A percentile compares a stretch with the other conserved stretches of the same genome.
Conservation (phyloP, 371 early-diverging fungal genomes). For the Entomophthora muscae region DNA sequence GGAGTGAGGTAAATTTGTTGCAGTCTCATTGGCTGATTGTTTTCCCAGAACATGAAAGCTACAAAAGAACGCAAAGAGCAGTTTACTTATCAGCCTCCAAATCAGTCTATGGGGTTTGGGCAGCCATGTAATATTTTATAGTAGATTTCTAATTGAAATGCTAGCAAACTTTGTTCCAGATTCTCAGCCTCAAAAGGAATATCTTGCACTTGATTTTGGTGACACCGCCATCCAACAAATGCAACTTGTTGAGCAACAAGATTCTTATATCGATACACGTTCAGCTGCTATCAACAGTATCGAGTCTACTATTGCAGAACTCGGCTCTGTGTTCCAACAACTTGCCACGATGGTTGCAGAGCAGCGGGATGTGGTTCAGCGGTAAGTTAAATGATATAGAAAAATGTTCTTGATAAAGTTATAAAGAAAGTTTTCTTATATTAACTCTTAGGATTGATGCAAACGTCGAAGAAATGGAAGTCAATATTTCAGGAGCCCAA, state of each 20-base stretch:
- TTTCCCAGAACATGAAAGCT: slow-evolving; percentile 44
- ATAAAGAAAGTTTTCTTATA: neutral
- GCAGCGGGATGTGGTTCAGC: slow-evolving; percentile 85
- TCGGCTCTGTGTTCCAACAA: slow-evolving; percentile 91
- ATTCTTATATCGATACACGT: slow-evolving; percentile 59
- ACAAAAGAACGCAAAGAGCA: slow-evolving; percentile 47
- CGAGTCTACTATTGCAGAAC: slow-evolving; percentile 89
- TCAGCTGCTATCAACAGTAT: slow-evolving; percentile 83
- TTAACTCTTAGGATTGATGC: slow-evolving; percentile 62
- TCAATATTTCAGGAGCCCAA: slow-evolving; percentile 83
- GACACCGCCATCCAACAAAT: slow-evolving; percentile 16
- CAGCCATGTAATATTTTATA: too few species aligned
- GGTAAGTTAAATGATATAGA: slow-evolving; percentile 21
- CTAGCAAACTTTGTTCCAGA: slow-evolving; percentile 6
- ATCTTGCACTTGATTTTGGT: slow-evolving; percentile 20
- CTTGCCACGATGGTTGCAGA: slow-evolving; percentile 84
- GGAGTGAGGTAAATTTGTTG: slow-evolving; percentile 43
- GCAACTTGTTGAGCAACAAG: slow-evolving; percentile 18
- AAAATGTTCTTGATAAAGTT: neutral
- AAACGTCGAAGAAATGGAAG: slow-evolving; percentile 80
- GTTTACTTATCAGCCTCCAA: slow-evolving; percentile 12
- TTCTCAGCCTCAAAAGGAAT: slow-evolving; percentile 14
- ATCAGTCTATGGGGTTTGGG: too few species aligned
- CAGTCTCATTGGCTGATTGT: neutral
- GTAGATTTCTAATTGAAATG: too few species aligned